These are phyloP conservation scores for Flaveria robusta DNA, from an alignment of 129 eudicot genomes.

Conservation along the genomic window DNA sequence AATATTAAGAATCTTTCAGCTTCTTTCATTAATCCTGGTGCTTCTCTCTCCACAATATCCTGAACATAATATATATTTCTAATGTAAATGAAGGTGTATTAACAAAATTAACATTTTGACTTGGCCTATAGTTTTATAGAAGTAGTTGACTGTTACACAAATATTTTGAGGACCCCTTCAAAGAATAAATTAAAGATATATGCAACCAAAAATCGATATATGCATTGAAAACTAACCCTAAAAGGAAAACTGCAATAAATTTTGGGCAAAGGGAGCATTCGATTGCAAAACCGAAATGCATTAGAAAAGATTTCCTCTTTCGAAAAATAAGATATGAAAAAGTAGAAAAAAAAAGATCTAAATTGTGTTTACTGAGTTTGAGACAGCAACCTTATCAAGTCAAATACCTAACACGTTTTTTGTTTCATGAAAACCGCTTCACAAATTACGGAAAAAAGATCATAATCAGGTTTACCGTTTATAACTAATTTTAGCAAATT, in stretches of 20 bases:
- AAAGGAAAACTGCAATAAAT: no score
- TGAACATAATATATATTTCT: conserved; percentile 20
- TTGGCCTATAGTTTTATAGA: neutral
- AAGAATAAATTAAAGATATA: no score
- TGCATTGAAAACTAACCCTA: no score
- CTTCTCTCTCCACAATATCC: conserved; percentile 89
- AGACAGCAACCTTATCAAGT: neutral
- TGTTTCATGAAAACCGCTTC: neutral
- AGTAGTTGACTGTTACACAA: no score
- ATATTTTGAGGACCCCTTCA: no score
- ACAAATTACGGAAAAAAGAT: neutral
- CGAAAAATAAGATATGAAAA: no score
- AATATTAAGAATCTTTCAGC: conserved; percentile 89
- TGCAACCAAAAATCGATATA: no score
- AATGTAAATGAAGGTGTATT: neutral
- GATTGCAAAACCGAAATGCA: no score
- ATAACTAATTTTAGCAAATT: neutral
- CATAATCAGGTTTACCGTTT: neutral
- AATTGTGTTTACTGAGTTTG: neutral
- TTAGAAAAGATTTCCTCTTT: no score
- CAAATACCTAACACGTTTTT: neutral
- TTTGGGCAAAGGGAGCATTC: no score
- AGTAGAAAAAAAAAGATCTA: no score
- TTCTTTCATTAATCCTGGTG: conserved; percentile 95
- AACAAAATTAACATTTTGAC: conserved; percentile 3